Percentiles rank a stretch among this genome's conserved stretches.
Evolutionary conservation across 768 basidiomycete species (phyloP).

Genomic region (Lactarius vividus): DNA sequence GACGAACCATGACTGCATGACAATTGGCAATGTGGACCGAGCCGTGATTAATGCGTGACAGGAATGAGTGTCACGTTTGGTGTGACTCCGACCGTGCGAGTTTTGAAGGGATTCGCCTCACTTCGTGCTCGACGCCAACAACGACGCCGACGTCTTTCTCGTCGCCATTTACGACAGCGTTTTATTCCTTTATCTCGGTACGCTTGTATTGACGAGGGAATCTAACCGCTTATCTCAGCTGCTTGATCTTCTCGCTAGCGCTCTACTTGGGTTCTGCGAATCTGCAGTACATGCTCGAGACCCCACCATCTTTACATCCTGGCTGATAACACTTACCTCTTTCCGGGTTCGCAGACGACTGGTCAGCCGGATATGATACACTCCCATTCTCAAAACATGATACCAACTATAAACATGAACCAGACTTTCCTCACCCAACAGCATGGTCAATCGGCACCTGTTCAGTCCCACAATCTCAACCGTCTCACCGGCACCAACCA

Average conservation of each 20-base stretch:
- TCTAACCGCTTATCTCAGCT: constrained; percentile 29
- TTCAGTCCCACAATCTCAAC: constrained; percentile 40
- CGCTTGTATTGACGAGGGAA: constrained; percentile 23
- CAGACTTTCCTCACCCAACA: constrained; percentile 41
- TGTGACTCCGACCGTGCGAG: constrained; percentile 30
- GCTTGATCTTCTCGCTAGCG: constrained; percentile 25
- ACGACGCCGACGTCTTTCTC: constrained; percentile 24
- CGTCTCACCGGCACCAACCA: constrained; percentile 36
- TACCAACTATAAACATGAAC: constrained; percentile 28
- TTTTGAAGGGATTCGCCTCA: constrained; percentile 28
- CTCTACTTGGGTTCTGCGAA: constrained; percentile 23
- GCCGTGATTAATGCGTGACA: constrained; percentile 16
- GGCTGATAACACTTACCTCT: constrained; percentile 16
- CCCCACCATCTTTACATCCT: constrained; percentile 27
- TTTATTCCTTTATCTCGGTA: constrained; percentile 18
- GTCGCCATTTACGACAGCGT: constrained; percentile 16
- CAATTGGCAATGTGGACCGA: not conserved
- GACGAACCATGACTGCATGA: constrained; percentile 87
- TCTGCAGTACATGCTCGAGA: constrained; percentile 29
- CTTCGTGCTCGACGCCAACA: constrained; percentile 29
- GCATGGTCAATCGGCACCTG: constrained; percentile 38
- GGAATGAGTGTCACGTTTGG: constrained; percentile 18
- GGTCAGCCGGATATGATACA: constrained; percentile 52
- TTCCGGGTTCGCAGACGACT: constrained; percentile 45
- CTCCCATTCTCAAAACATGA: constrained; percentile 42